Percentiles rank a stretch among this genome's conserved stretches.
Evolutionary conservation across 192 early-diverging fungal genomes (phyloP).

Genomic region (Coemansia sp.): DNA sequence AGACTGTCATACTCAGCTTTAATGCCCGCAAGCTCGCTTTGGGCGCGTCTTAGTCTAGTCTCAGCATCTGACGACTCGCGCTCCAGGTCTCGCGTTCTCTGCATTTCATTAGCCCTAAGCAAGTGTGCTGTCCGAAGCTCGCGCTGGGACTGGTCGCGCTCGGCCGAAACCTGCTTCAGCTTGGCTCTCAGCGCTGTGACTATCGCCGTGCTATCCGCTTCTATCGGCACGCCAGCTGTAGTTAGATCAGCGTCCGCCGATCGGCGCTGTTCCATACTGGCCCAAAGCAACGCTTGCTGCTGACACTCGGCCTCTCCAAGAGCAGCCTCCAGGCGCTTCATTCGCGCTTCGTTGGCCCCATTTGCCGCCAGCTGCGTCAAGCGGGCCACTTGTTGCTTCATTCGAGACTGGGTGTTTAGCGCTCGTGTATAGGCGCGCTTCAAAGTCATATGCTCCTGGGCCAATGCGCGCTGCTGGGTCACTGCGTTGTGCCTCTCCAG

Average conservation of each 20-base stretch:
- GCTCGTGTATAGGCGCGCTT: constrained; percentile 35
- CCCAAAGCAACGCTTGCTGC: constrained; percentile 40
- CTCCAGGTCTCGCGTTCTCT: constrained; percentile 34
- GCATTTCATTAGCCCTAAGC: constrained; percentile 41
- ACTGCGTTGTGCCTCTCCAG: constrained; percentile 27
- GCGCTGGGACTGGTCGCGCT: constrained; percentile 36
- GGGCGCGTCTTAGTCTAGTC: constrained; percentile 15
- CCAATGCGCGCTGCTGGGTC: constrained; percentile 27
- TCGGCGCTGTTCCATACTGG: constrained; percentile 35
- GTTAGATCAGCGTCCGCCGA: neutral
- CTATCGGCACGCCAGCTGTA: neutral
- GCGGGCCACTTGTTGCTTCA: constrained; percentile 47
- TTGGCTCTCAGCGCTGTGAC: constrained; percentile 26
- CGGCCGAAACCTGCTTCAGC: constrained; percentile 17
- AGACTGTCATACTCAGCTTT: constrained; percentile 25
- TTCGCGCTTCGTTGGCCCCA: constrained; percentile 32
- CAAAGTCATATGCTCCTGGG: constrained; percentile 26
- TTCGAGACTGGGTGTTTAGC: constrained; percentile 28
- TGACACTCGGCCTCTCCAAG: constrained; percentile 48
- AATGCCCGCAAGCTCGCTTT: constrained; percentile 17
- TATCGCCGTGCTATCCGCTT: constrained; percentile 20
- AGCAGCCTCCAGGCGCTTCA: constrained; percentile 42
- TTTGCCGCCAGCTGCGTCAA: constrained; percentile 44
- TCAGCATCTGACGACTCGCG: constrained; percentile 35
- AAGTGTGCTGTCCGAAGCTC: constrained; percentile 41